Base-by-base conservation (phyloP, 2,329 filamentous ascomycete species). In the Zymoseptoria brevis region DNA sequence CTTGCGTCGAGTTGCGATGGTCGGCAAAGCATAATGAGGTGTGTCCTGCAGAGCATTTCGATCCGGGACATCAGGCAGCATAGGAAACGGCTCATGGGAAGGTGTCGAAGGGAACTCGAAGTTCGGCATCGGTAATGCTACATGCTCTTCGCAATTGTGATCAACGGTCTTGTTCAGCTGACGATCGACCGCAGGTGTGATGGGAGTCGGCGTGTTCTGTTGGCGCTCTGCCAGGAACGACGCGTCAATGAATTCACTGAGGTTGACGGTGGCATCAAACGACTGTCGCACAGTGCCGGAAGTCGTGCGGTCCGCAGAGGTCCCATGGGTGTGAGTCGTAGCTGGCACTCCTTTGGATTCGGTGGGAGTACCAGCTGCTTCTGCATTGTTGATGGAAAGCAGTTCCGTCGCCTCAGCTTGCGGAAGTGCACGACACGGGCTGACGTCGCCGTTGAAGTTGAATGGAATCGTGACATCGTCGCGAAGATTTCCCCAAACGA, bases 11-110 rank as follows among this genome's bases (percentile, higher is more conserved):
- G 69, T 72, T 2, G 72, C 62, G 19, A 70, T 56, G 1, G 71
- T 73, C 3, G 71, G 64, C 45, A 66, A 55, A 19, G 70, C 71
- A 58, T 71, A 74, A 55, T 69, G 66, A 26, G 71, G 71, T 29
- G 64, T 58, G 16, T 54, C 55, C 9, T 60, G 54, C 8, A 57
- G 51, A 22, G 54, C 52, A 9, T 55, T 50, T 30, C 60, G 57
- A 13, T 58, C 54, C 21, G 59, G 59, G 9, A 53, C 57, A n/a
- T 63, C 53, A 41, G 22, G 60, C 56, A 49, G 53, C 21, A n/a
- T 51, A n/a, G n/a, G 45, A 19, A 49, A 54, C 16, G 22, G 50
- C 24, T 55, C 55, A 50, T 30, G 35, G 11, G 8, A 51, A 13
- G 55, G 50, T 9, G 51, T 60, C 19, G 48, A 53, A 16, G 50